Evolutionary conservation across 1,139 yeast genomes (phyloP), one percentile per base, ranked within the genome.

Genomic region (Suhomyces terraborum): DNA sequence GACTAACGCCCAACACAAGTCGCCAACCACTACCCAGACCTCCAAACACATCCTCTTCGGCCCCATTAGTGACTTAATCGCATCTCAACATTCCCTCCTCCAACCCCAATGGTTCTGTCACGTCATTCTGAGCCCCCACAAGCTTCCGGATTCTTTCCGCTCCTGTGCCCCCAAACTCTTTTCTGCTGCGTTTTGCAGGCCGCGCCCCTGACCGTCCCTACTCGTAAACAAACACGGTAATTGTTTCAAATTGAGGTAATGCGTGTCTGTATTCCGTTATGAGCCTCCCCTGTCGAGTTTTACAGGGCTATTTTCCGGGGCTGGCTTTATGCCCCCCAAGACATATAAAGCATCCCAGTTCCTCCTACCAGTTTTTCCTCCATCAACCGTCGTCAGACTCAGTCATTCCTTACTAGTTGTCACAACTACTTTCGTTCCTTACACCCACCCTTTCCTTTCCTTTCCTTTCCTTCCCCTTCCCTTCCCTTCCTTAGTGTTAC

Each of bases 341-440:
- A 13, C 22, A 8, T 30, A 30, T 30, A 30, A 19, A 30, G 6
- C 10, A 5, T 17, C 17, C 16, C 24, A 4, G 21, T 30, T 30
- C 23, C 17, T 20, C 28, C n/a, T n/a, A n/a, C n/a, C 29, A 7
- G 12, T 17, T 24, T 12, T 17, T 8, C 2, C 22, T 37, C 32
- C 16, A 18, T 12, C 13, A 34, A 28, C 36, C 28, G 29, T 39
- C 48, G 20, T 19, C 32, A 30, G 32, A 30, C 37, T 24, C 40
- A 32, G 29, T 39, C 48, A 27, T 21, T 39, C 39, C 39, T 38
- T 31, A 27, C 32, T 17, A 14, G 31, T 21, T 26, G 32, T 14
- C 33, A 24, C 16, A 24, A 24, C 27, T 32, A 32, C 36, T 17
- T 27, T 32, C 40, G 35, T 21, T 36, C 35, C 38, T 32, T 35